Evolutionary conservation across 306 rosid genomes (phyloP).

Genomic region (Vigna trinervia): DNA sequence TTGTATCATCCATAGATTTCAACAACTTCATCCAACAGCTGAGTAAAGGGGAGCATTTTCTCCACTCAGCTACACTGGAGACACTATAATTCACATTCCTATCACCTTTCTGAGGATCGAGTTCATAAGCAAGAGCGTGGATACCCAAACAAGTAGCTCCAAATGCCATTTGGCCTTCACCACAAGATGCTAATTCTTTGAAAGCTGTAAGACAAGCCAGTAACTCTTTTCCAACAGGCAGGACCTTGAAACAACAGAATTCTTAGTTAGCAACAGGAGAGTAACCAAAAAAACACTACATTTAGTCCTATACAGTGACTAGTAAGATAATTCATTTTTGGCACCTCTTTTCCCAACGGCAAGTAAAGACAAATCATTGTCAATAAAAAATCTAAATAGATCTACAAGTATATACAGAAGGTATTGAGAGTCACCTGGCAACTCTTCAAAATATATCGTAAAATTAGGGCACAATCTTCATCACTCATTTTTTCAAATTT

Average conservation of each 20-base stretch:
- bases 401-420: constrained; percentile 30
- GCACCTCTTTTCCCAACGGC: constrained; percentile 27
- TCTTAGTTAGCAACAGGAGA: constrained; percentile 30
- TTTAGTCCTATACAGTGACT: constrained; percentile 21
- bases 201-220: constrained; percentile 81
- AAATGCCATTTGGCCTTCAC: constrained; percentile 75
- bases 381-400: constrained; percentile 38
- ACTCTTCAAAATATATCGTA: constrained; percentile 65
- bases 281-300: constrained; percentile 34
- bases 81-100: constrained; percentile 50
- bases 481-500: constrained; percentile 54
- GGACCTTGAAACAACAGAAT: constrained; percentile 65
- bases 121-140: constrained; percentile 50
- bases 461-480: constrained; percentile 65
- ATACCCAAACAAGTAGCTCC: constrained; percentile 52
- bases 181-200: constrained; percentile 71
- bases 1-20: constrained; percentile 66
- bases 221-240: constrained; percentile 90
- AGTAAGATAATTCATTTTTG: constrained; percentile 8
- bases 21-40: constrained; percentile 72
- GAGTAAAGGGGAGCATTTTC: constrained; percentile 79
- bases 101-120: constrained; percentile 57
- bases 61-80: constrained; percentile 68
- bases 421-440: constrained; percentile 72
- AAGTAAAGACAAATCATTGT: constrained; percentile 33